Evolutionary conservation across 2,329 filamentous ascomycete genomes (phyloP), one percentile per base, ranked within the genome.

Genomic region (Hymenotorrendiella dingleyae): DNA sequence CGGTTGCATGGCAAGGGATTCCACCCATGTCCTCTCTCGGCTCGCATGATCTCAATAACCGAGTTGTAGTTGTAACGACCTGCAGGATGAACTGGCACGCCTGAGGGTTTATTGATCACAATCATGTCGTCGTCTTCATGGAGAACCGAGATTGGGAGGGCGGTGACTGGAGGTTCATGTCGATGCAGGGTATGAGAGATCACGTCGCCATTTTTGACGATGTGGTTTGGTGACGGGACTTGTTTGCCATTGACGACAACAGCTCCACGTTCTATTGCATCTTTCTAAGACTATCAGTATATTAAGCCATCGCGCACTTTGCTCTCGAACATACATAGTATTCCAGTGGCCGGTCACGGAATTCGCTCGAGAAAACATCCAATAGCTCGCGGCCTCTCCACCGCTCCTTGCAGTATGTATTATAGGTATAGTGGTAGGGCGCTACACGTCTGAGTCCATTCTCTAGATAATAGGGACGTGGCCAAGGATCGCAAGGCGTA

Each of bases 21-120:
- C 61, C 78, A 82, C 21, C 66, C 63, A 17, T 65, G 63, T 0
- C 74, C 71, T 27, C 79, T 70, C 59, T 95, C 85, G 2, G 86
- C 78, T 54, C 86, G 82, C 78, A 98, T 83, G 53, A 98, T 95
- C 69, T 97, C 90, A 28, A 94, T 76, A 34, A 98, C 78, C 1
- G 87, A 91, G 67, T 98, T 98, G 72, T 85, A 94, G 63, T 91
- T 89, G 70, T 98, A 98, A 36, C 93, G 81, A 5, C 93, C 93
- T 1, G 93, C 91, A 5, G 93, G 87, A 63, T 98, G 93, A 0
- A 98, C 93, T 0, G 93, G 93, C 29, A 98, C 82, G 6, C 93
- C 93, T 0, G 91, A 84, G 0, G 93, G 93, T 65, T 98, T 98
- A 68, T 96, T 89, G 62, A 98, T 94, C 48, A 97, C 90, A 46